phyloP scores from a whole-genome alignment of 306 rosid species.

The Prunus mira region DNA sequence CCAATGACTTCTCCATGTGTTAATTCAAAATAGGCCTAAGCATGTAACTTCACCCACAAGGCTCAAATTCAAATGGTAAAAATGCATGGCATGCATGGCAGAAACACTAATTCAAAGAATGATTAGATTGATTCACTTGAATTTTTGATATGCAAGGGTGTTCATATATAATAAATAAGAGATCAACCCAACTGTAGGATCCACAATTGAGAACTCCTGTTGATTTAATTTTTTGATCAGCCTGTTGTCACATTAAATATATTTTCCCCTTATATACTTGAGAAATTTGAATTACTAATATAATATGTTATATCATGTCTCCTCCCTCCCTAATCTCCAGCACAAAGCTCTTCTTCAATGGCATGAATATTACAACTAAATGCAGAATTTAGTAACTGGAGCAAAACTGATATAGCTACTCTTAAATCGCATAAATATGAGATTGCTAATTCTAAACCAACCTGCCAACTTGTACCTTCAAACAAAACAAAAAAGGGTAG shows the following conservation, averaged over 20 bases:
- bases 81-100: neutral
- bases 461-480: conserved; percentile 55
- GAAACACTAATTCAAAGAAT: neutral
- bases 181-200: too few relatives aligned
- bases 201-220: too few relatives aligned
- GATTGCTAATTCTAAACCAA: conserved; percentile 56
- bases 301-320: too few relatives aligned
- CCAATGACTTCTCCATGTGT: too few relatives aligned
- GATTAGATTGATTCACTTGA: neutral
- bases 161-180: neutral
- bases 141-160: neutral
- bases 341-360: too few relatives aligned
- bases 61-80: neutral
- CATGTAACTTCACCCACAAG: neutral
- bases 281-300: too few relatives aligned
- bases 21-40: too few relatives aligned
- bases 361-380: neutral
- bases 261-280: too few relatives aligned
- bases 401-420: conserved; percentile 37
- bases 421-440: conserved; percentile 44
- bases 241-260: too few relatives aligned
- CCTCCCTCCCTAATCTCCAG: too few relatives aligned
- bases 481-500: conserved; percentile 45
- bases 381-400: conserved; percentile 11
- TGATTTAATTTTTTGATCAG: too few relatives aligned